phyloP scores from a whole-genome alignment of 257 asterid species.

The Euphrasia confusa region DNA sequence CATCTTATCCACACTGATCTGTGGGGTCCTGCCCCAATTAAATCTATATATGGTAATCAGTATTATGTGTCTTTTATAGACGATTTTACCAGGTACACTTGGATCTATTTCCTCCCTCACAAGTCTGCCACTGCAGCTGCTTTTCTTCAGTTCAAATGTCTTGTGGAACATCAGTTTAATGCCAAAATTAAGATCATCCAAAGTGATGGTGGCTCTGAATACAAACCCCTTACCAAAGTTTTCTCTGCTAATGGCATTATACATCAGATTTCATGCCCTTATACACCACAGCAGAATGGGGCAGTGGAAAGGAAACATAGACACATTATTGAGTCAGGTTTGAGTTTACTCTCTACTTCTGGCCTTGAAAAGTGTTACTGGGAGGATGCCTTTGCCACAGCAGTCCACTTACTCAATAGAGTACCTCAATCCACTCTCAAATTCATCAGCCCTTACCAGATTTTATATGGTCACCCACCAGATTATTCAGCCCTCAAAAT shows the following conservation, averaged over 20 bases:
- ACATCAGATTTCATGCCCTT: background rate
- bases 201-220: background rate
- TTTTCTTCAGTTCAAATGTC: background rate
- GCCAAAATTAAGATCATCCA: background rate
- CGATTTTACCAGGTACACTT: too few relatives aligned
- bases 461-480: too few relatives aligned
- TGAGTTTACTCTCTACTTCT: background rate
- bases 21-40: too few relatives aligned
- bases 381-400: too few relatives aligned
- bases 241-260: background rate
- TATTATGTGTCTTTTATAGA: too few relatives aligned
- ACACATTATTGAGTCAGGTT: background rate
- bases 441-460: too few relatives aligned
- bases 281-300: background rate
- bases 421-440: too few relatives aligned
- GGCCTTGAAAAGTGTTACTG: too few relatives aligned
- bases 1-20: too few relatives aligned
- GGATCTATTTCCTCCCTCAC: background rate
- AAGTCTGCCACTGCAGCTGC: background rate
- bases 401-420: too few relatives aligned
- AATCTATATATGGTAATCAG: too few relatives aligned
- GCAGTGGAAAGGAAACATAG: background rate
- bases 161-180: background rate
- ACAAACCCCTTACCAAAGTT: background rate
- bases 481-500: too few relatives aligned